Conservation (phyloP, 2,329 filamentous ascomycete genomes). For the Penicillium polonicum region DNA sequence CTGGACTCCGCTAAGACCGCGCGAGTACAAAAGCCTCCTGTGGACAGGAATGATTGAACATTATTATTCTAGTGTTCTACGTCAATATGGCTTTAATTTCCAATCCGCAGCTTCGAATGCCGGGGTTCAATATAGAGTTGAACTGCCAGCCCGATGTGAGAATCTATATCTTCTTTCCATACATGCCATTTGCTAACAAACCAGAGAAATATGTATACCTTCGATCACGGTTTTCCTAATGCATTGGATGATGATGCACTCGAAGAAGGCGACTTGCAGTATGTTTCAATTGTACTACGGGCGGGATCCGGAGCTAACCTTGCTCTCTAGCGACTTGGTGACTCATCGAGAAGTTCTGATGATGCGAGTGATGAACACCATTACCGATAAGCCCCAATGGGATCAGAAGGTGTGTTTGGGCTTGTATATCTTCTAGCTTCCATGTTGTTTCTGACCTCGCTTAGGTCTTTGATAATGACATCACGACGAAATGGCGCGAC, state of each 20-base stretch:
- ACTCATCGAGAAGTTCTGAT: conserved; percentile 39
- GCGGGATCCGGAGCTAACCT: background rate
- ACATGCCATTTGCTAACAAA: background rate
- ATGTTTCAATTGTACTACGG: background rate
- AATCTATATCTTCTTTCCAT: background rate
- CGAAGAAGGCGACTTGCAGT: background rate
- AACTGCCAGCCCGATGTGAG: background rate
- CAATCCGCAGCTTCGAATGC: background rate
- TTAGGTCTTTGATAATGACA: conserved; percentile 37
- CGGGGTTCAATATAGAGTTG: background rate
- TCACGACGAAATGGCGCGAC: conserved; percentile 36
- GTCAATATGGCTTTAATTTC: background rate
- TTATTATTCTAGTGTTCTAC: background rate
- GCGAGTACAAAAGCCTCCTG: background rate
- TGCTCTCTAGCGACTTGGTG: background rate
- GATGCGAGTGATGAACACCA: conserved; percentile 43
- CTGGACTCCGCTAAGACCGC: background rate
- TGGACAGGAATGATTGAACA: background rate
- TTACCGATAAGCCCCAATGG: conserved; percentile 48
- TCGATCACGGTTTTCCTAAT: background rate
- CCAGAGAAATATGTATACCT: background rate
- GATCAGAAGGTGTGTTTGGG: conserved; percentile 35
- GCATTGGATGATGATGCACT: background rate
- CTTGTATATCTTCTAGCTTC: background rate
- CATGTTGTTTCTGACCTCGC: background rate